Evolutionary conservation across 2,329 filamentous ascomycete species (phyloP), one percentile per base, ranked within the genome.

Genomic region (Metarhizium robertsii): DNA sequence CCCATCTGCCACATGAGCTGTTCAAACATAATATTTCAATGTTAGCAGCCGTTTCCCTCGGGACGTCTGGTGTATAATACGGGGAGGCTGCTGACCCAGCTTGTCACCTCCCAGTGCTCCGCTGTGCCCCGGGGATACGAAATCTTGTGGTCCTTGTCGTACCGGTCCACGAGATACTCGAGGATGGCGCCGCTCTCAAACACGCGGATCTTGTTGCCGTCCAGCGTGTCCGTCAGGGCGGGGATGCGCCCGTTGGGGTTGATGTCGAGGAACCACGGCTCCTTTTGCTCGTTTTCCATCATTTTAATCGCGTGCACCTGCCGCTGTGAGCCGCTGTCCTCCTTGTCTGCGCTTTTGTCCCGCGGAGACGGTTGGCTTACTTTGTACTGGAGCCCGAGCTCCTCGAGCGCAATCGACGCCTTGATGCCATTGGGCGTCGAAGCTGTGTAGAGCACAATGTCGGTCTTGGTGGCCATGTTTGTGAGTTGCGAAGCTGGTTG

Each of bases 211-310:
- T 76, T 75, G 68, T 87, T 75, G 62, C 89, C 88, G 68, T 94
- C 85, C 5, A 88, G 86, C 6, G 78, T 88, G 71, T 96, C 91
- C 7, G 88, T 94, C 52, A 96, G 65, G 56, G 91, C 91, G 4
- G 91, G 92, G 64, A 96, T 95, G 61, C 91, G 87, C 60, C 91
- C 91, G 69, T 96, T 96, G 60, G 91, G 91, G 72, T 96, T 96
- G 73, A 96, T 95, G 53, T 85, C 84, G 32, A 95, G 80, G 73
- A 92, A 96, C 90, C 89, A 95, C 16, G 82, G 83, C 69, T 92
- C 75, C 67, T 94, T 95, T 65, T 95, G 90, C n/a, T 75, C 79
- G 68, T 90, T 88, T 60, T 88, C 87, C 59, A 69, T 74, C 57
- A 95, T 79, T n/a, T 87, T 79, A 64, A 95, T 84, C 47, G 80